Conservation (phyloP, 1,284 basidiomycete genomes). For the Pascua guehoae region DNA sequence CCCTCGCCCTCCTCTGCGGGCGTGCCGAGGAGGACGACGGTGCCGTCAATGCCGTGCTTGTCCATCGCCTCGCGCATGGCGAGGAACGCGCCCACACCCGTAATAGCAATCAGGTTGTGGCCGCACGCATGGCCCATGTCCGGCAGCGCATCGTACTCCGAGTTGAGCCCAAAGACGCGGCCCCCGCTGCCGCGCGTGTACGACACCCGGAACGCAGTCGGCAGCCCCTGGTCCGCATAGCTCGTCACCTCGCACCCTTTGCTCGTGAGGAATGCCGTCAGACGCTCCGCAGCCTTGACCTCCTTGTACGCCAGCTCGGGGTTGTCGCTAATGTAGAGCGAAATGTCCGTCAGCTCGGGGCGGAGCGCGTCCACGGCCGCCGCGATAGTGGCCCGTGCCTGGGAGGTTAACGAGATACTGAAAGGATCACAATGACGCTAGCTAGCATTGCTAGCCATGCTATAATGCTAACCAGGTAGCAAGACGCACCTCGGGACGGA, state of each 20-base stretch:
- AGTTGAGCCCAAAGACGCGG: conserved; percentile 28
- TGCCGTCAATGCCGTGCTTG: conserved; percentile 61
- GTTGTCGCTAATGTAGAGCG: conserved; percentile 21
- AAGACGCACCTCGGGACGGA: too few relatives aligned
- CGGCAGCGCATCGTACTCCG: conserved; percentile 25
- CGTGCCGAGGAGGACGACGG: conserved; percentile 74
- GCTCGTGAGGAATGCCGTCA: conserved; percentile 37
- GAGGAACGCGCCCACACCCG: conserved; percentile 40
- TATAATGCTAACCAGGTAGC: too few relatives aligned
- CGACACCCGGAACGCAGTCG: conserved; percentile 34
- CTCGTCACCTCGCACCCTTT: conserved; percentile 35
- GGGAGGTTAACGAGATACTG: too few relatives aligned
- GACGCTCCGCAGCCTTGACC: conserved; percentile 56
- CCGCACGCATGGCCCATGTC: conserved; percentile 57
- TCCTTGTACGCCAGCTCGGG: conserved; percentile 28
- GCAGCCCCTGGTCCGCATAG: conserved; percentile 62
- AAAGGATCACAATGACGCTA: too few relatives aligned
- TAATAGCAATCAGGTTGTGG: conserved; percentile 45
- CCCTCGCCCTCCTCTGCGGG: conserved; percentile 55
- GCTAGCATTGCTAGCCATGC: too few relatives aligned
- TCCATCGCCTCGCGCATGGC: conserved; percentile 34
- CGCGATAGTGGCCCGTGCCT: too few relatives aligned
- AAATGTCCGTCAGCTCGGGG: conserved; percentile 15
- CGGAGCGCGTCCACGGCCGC: too few relatives aligned
- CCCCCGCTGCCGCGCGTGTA: conserved; percentile 21